Evolutionary conservation across 805 yeast species (phyloP).

Genomic region (Lachancea dasiensis): DNA sequence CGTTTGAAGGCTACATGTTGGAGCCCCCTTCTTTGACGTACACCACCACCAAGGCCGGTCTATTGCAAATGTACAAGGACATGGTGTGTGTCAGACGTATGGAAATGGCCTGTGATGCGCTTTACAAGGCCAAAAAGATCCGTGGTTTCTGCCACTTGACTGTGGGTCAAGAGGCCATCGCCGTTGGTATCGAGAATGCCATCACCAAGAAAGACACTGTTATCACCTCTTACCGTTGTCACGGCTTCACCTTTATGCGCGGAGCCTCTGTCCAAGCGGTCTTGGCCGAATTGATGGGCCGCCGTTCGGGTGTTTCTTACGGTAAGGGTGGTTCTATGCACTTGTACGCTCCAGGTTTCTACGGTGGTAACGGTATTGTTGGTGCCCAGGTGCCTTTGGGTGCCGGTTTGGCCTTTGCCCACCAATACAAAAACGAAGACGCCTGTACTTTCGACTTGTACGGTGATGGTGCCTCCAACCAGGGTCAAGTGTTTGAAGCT

Average conservation of each 20-base stretch:
- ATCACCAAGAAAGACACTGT: constrained; percentile 78
- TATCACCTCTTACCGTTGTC: constrained; percentile 97
- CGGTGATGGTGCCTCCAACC: constrained; percentile 99
- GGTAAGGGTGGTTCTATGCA: constrained; percentile 99
- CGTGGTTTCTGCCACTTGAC: constrained; percentile 99
- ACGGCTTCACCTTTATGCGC: constrained; percentile 95
- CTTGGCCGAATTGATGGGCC: constrained; percentile 95
- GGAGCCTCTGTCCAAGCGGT: constrained; percentile 89
- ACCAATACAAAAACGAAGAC: constrained; percentile 79
- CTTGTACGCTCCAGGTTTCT: constrained; percentile 92
- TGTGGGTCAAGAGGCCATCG: constrained; percentile 98
- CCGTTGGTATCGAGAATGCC: constrained; percentile 97
- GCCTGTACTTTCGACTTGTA: constrained; percentile 83
- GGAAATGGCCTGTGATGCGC: constrained; percentile 98
- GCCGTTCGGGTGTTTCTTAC: constrained; percentile 86
- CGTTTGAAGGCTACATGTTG: constrained; percentile 82
- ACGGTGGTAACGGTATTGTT: constrained; percentile 99
- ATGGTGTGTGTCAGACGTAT: constrained; percentile 91
- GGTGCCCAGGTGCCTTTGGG: constrained; percentile 99
- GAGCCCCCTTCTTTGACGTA: constrained; percentile 65
- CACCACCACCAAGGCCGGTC: constrained; percentile 71
- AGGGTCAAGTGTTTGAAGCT: constrained; percentile 97
- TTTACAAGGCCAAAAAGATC: constrained; percentile 96
- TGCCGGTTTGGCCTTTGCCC: constrained; percentile 97
- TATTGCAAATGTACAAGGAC: constrained; percentile 92